Evolutionary conservation across 2,329 filamentous ascomycete species (phyloP), one percentile per base, ranked within the genome.

Genomic region (Paecilomyces niveus): DNA sequence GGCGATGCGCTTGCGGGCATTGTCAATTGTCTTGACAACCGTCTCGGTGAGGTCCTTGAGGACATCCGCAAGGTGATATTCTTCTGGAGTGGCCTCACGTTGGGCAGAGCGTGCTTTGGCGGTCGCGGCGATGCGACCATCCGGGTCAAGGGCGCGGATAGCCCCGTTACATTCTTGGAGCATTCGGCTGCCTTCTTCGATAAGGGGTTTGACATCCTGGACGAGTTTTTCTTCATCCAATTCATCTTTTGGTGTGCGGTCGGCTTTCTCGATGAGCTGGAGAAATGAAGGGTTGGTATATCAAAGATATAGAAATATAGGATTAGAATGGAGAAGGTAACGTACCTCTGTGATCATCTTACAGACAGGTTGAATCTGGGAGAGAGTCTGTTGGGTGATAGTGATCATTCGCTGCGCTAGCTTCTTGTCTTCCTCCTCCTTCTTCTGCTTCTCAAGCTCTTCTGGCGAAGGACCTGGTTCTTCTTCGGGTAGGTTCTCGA

Each of bases 151-250:
- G 6, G 89, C 91, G 33, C 92, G 90, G 67, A 96, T 90, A 7
- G 88, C 82, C 56, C 92, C 91, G 70, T 96, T 94, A 74, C 89
- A 88, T 74, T 96, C 92, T 66, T 88, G 87, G 13, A 97, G 82
- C 69, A 95, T 91, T 64, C 85, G 86, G 57, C 86, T 84, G 54
- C 87, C 92, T 73, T 96, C 89, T 73, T 96, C 92, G 68, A 97
- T 90, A 13, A 96, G 82, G 0, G 92, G 92, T 74, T 88, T 90
- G 67, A 96, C 90, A 59, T 92, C 83, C 72, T 89, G 85, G 68
- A 97, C 92, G 4, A 96, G 85, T 65, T 89, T 84, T 69, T 97
- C 90, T 72, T 97, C 92, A 68, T 97, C 91, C 24, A 93, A 86
- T 66, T 96, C 91, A 3, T 95, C 90, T 74, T 90, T 89, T 51